Evolutionary conservation across 2,329 filamentous ascomycete species (phyloP), one percentile per base, ranked within the genome.

Genomic region (Stagonosporopsis cucurbitacearum): DNA sequence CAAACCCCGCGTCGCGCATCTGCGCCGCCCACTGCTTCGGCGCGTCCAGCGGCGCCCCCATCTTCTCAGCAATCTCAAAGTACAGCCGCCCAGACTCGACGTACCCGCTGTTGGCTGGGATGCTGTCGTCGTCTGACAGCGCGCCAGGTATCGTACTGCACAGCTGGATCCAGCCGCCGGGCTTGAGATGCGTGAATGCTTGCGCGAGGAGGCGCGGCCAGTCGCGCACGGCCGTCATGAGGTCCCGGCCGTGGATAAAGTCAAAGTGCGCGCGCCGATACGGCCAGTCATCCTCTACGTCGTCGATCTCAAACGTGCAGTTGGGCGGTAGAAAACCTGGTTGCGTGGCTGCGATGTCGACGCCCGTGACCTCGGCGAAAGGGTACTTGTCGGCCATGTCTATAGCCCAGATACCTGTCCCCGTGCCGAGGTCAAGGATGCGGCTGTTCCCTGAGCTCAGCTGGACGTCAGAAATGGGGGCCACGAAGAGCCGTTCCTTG

Each of bases 281-380:
- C 1, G 65, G 61, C 75, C 75, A 77, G 25, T 75, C 69, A 7
- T 72, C 65, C 39, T 77, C 74, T 13, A 73, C 60, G 47, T 77
- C 74, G 50, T 78, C 75, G 43, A 77, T 70, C 49, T 77, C 72
- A 60, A 78, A 77, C 28, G 57, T 63, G 42, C 69, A 69, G 49
- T 77, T 77, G 15, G 73, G 71, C 0, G 75, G 75, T 4, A 72
- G 66, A 26, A 80, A 80, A 20, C 49, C 43, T 1, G 74, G 74
- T 45, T 75, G 73, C 4, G 75, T 71, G 6, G 75, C 72, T 33
- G 68, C 72, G 13, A 78, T 70, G 49, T 78, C 76, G 12, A 74
- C 77, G 6, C 64, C 64, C 3, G 60, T 37, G 4, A 66, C 32
- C 32, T 67, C 51, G 1, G 59, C 48, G 13, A 40, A 50, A 2